These are phyloP conservation scores for Naganishia albida DNA, from an alignment of 1,284 basidiomycete species.

Conservation along the genomic window DNA sequence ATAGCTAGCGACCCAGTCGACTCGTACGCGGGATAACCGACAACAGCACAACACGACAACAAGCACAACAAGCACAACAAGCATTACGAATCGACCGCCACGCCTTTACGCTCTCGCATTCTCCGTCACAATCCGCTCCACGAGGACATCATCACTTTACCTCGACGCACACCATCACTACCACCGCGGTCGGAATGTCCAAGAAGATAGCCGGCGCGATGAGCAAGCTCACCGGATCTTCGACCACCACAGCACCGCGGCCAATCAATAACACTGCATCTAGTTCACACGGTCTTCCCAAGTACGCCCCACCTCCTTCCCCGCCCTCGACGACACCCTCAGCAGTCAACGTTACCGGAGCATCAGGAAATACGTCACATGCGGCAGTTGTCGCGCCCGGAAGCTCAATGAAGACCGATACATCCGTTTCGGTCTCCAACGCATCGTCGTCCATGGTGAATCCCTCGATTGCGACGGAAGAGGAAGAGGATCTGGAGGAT, in stretches of 20 bases:
- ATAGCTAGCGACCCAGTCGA: not conserved
- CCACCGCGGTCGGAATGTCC: conserved; percentile 5
- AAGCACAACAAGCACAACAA: conserved; percentile 11
- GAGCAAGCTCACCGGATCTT: conserved; percentile 30
- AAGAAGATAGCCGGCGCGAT: conserved; percentile 28
- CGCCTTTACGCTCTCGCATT: not conserved
- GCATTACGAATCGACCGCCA: conserved; percentile 15
- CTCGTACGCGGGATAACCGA: not conserved
- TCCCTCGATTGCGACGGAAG: conserved; percentile 50
- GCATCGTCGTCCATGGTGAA: conserved; percentile 25
- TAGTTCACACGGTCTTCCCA: conserved; percentile 11
- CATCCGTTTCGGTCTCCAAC: conserved; percentile 25
- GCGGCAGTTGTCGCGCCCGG: not conserved
- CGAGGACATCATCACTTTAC: not conserved
- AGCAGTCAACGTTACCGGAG: conserved; percentile 5
- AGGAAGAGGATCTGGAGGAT: conserved; percentile 59
- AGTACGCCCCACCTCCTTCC: conserved; percentile 16
- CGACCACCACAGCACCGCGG: conserved; percentile 22
- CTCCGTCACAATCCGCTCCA: not conserved
- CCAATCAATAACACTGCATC: conserved; percentile 20
- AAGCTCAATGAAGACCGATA: conserved; percentile 21
- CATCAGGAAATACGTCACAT: conserved; percentile 1
- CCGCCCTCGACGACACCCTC: conserved; percentile 19
- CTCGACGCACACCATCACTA: not conserved
- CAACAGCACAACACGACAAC: not conserved